Evolutionary conservation across 768 basidiomycete genomes (phyloP).

Genomic region (Pleurotus salmoneostramineus): DNA sequence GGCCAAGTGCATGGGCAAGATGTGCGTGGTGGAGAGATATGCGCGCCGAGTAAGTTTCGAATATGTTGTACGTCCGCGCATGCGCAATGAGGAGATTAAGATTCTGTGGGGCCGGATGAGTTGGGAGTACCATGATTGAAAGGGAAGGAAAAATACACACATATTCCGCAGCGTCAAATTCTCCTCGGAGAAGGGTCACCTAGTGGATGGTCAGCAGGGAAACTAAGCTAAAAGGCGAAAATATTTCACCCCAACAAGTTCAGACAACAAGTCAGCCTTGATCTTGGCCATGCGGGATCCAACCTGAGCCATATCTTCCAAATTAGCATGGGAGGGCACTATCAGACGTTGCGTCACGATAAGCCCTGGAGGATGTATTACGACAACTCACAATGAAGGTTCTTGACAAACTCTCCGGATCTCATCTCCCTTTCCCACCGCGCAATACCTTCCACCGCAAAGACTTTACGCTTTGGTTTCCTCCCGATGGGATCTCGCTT

Average conservation of each 20-base stretch:
- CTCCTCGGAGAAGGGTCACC: constrained; percentile 65
- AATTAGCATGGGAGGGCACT: constrained; percentile 58
- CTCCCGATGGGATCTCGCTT: constrained; percentile 74
- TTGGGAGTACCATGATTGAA: background rate
- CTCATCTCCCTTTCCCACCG: constrained; percentile 43
- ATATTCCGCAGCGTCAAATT: constrained; percentile 60
- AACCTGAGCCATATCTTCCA: constrained; percentile 43
- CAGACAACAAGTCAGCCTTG: constrained; percentile 69
- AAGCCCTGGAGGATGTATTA: background rate
- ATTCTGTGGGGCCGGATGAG: constrained; percentile 19
- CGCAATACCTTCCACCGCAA: constrained; percentile 59
- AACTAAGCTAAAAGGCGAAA: background rate
- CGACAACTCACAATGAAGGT: constrained; percentile 28
- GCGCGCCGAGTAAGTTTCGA: constrained; percentile 51
- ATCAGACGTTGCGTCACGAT: background rate
- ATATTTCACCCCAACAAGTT: constrained; percentile 55
- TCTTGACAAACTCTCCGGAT: constrained; percentile 19
- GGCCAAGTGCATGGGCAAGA: constrained; percentile 64
- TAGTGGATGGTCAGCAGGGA: constrained; percentile 18
- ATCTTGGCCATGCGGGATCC: constrained; percentile 52
- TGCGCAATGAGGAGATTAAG: constrained; percentile 55
- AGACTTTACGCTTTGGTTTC: constrained; percentile 68
- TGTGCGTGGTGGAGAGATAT: constrained; percentile 70
- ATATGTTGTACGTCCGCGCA: constrained; percentile 55
- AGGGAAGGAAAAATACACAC: constrained; percentile 28